Conservation (phyloP, 2,329 filamentous ascomycete genomes). For the Ophiostoma angusticollis region DNA sequence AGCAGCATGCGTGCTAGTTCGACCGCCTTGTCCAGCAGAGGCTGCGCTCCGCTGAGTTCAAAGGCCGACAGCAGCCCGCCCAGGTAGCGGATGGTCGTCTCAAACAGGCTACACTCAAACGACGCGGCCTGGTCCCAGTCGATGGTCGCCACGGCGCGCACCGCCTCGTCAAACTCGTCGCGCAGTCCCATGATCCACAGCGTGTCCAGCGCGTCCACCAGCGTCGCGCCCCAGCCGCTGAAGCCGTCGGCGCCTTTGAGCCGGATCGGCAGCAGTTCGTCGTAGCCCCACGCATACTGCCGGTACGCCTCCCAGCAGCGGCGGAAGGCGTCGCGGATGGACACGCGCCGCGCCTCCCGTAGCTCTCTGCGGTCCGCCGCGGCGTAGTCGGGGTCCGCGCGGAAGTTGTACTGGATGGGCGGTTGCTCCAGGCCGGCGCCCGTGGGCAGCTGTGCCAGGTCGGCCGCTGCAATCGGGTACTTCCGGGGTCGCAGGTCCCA, state of each 20-base stretch:
- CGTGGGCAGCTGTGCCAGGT: slow-evolving; percentile 20
- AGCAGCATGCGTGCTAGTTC: slow-evolving; percentile 71
- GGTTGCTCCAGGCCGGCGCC: slow-evolving; percentile 22
- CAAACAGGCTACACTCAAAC: slow-evolving; percentile 52
- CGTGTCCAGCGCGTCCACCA: slow-evolving; percentile 73
- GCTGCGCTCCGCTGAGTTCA: slow-evolving; percentile 61
- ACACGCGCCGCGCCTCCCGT: slow-evolving; percentile 7
- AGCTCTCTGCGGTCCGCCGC: neutral
- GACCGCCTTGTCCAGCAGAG: slow-evolving; percentile 63
- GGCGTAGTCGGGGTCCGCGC: slow-evolving; percentile 4
- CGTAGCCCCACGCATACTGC: slow-evolving; percentile 63
- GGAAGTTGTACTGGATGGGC: slow-evolving; percentile 31
- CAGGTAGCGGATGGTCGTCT: slow-evolving; percentile 82
- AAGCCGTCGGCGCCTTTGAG: slow-evolving; percentile 65
- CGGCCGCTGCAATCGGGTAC: slow-evolving; percentile 15
- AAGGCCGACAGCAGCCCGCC: slow-evolving; percentile 77
- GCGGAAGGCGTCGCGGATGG: slow-evolving; percentile 15
- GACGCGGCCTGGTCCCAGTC: slow-evolving; percentile 60
- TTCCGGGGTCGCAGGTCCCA: slow-evolving; percentile 17
- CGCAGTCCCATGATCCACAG: slow-evolving; percentile 75
- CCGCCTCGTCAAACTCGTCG: slow-evolving; percentile 67
- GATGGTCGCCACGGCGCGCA: slow-evolving; percentile 56
- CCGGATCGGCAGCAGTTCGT: slow-evolving; percentile 67
- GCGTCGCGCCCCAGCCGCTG: slow-evolving; percentile 78
- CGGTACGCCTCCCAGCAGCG: slow-evolving; percentile 34